Evolutionary conservation across 108 stramenopile genomes (phyloP).

Genomic region (Cyclotella distinguenda): DNA sequence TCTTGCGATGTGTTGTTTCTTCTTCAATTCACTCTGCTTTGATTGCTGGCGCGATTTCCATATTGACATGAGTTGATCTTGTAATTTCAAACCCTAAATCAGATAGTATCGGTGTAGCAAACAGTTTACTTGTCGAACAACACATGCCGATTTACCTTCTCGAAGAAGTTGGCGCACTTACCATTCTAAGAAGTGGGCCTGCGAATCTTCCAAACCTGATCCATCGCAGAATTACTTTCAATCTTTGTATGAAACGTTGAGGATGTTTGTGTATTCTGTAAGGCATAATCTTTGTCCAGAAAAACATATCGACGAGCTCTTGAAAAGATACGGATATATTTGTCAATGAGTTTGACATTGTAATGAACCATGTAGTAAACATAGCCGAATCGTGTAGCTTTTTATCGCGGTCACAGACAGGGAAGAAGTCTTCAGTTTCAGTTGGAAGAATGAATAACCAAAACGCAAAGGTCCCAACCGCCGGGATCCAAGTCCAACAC

Average conservation of each 20-base stretch:
- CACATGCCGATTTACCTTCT: background rate
- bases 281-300: constrained; percentile 51
- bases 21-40: constrained; percentile 29
- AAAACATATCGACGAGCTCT: constrained; percentile 28
- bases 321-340: constrained; percentile 20
- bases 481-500: constrained; percentile 54
- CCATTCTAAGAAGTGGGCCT: constrained; percentile 54
- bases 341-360: constrained; percentile 13
- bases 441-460: constrained; percentile 58
- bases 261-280: constrained; percentile 49
- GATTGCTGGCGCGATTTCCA: constrained; percentile 30
- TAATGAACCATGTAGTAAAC: constrained; percentile 48
- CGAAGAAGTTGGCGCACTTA: constrained; percentile 9
- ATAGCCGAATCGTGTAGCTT: constrained; percentile 48
- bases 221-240: constrained; percentile 45
- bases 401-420: constrained; percentile 14
- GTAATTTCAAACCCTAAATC: constrained; percentile 33
- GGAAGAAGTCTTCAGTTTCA: constrained; percentile 23
- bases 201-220: constrained; percentile 57
- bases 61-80: constrained; percentile 40
- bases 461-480: constrained; percentile 42
- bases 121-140: background rate
- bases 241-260: constrained; percentile 44
- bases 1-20: constrained; percentile 11
- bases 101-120: background rate